Evolutionary conservation across 495 filamentous ascomycete species (phyloP).

Genomic region (Tuber borchii): DNA sequence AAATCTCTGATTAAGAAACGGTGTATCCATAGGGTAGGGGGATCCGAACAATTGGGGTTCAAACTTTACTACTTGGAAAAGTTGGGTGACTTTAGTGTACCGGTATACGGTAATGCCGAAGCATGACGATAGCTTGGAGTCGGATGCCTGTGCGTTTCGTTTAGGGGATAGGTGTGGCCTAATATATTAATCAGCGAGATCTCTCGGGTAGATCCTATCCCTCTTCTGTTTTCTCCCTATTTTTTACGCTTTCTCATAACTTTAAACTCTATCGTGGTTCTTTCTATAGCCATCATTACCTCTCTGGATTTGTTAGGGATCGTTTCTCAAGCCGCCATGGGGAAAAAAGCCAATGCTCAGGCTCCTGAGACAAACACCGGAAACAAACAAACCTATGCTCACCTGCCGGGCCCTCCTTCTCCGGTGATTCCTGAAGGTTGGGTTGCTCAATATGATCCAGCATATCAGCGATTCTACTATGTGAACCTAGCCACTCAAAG

Average conservation of each 20-base stretch:
- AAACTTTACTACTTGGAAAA: neutral
- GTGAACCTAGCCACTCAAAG: constrained; percentile 36
- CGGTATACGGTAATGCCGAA: neutral
- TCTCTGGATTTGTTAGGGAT: neutral
- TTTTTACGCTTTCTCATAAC: neutral
- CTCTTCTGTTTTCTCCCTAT: neutral
- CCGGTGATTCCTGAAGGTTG: constrained; percentile 83
- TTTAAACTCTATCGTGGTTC: neutral
- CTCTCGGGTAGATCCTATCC: neutral
- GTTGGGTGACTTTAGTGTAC: neutral
- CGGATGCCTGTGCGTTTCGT: neutral
- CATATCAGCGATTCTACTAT: constrained; percentile 37
- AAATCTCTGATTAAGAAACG: neutral
- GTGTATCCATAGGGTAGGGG: neutral
- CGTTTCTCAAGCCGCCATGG: neutral
- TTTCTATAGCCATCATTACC: neutral
- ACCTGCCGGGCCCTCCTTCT: constrained; percentile 74
- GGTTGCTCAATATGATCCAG: constrained; percentile 42
- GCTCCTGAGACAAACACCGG: constrained; percentile 6
- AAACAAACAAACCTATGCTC: constrained; percentile 57
- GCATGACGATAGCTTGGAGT: neutral
- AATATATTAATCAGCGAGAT: neutral
- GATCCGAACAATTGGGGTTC: neutral
- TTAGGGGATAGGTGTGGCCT: neutral
- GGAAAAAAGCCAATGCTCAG: neutral